Evolutionary conservation across 2,329 filamentous ascomycete species (phyloP), one percentile per base, ranked within the genome.

Genomic region (Paraconiothyrium sp.): DNA sequence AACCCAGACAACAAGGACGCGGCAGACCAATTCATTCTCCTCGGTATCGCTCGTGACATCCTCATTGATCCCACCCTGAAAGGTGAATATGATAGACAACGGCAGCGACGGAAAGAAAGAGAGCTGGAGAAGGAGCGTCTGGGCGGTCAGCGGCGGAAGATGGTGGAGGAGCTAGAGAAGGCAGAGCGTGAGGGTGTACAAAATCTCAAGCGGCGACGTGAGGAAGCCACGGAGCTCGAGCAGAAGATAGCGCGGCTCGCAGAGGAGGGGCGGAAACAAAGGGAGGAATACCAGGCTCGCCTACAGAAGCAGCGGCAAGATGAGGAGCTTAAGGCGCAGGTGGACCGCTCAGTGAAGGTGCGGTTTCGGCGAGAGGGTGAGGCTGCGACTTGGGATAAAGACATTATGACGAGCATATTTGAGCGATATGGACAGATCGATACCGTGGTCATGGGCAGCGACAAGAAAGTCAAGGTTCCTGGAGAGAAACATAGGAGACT

Each of bases 161-260:
- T 97, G 86, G 91, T 92, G 67, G 93, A 97, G 73, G 93, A 97
- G 73, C 81, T 98, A 54, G 93, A 97, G 80, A 86, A 88, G 30
- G 84, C 91, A 22, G 94, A 97, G 78, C 83, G 86, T 22, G 82
- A 81, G 16, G 71, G 67, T 20, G 73, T 71, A 27, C 37, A 34
- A 69, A 60, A 73, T 5, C 62, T 78, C 20, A 79, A 83, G 66
- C 77, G 82, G 61, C 79, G 84, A 55, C 78, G 81, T n/a, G 76
- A 78, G 1, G 82, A 83, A 34, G 89, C 89, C 2, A 83, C 88
- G 55, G 89, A 88, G 73, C 81, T 87, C 47, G 81, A 87, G 63
- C 85, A 85, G 49, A 79, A 85, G 77, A 79, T 77, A 37, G 76
- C 78, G 55, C 62, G 79, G 49, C 63, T 83, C 55, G 79, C 79